phyloP scores from a whole-genome alignment of 495 filamentous ascomycete genomes.

The Neurospora sp. region DNA sequence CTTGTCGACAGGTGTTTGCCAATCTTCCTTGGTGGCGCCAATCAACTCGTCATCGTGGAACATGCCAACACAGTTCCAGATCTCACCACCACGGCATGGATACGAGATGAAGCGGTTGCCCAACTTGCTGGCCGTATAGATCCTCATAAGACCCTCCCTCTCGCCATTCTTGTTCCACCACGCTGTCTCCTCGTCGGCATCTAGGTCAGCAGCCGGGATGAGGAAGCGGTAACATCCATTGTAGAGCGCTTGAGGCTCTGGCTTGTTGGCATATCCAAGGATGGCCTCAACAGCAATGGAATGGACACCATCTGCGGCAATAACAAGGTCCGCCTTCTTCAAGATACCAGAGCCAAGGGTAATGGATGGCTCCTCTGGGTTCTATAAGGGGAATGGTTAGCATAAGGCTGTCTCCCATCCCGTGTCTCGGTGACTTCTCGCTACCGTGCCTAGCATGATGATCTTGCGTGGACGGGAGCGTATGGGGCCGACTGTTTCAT shows the following conservation, averaged over 20 bases:
- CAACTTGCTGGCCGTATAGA: conserved; percentile 17
- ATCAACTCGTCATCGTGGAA: conserved; percentile 20
- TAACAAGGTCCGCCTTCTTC: conserved; percentile 32
- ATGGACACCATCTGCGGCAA: conserved; percentile 44
- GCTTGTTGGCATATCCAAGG: conserved; percentile 15
- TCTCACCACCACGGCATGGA: conserved; percentile 33
- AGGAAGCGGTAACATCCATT: conserved; percentile 37
- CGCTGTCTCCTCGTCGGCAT: conserved; percentile 22
- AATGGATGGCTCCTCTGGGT: conserved; percentile 31
- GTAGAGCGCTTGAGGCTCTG: conserved; percentile 18
- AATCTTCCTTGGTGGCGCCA: conserved; percentile 17
- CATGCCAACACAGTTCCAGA: conserved; percentile 37
- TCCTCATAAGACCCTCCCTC: conserved; percentile 18
- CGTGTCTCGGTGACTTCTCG: not conserved
- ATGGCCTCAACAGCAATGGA: conserved; percentile 18
- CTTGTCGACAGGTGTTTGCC: conserved; percentile 21
- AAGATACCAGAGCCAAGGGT: conserved; percentile 24
- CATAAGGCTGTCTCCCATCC: not conserved
- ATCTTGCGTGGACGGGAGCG: conserved; percentile 6
- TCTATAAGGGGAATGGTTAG: conserved; percentile 3
- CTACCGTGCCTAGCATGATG: not conserved
- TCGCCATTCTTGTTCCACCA: conserved; percentile 23
- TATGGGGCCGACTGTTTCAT: conserved; percentile 3
- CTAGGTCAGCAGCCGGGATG: conserved; percentile 26
- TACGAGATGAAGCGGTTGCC: conserved; percentile 32